These are phyloP conservation scores for Calonectria hongkongensis DNA, from an alignment of 2,329 filamentous ascomycete species.

Conservation along the genomic window DNA sequence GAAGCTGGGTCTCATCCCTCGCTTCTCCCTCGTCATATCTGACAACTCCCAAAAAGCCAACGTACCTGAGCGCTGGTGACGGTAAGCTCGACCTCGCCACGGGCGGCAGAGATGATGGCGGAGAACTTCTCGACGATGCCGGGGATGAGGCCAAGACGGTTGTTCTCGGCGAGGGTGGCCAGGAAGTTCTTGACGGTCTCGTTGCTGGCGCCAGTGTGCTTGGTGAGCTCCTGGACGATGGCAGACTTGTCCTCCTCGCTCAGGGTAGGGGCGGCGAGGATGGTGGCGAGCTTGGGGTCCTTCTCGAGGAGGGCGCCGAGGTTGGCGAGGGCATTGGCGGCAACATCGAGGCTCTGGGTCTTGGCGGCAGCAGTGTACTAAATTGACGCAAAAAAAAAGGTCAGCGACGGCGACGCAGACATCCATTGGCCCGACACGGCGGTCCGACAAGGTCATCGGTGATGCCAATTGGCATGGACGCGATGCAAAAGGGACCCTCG, in stretches of 20 bases:
- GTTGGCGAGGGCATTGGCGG: constrained; percentile 84
- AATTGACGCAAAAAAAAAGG: constrained; percentile 60
- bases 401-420: constrained; percentile 48
- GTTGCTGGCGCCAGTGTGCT: constrained; percentile 84
- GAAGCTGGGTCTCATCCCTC: constrained; percentile 3
- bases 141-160: constrained; percentile 89
- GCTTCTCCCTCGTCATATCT: constrained; percentile 34
- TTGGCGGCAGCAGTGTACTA: constrained; percentile 98
- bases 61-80: constrained; percentile 93
- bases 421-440: constrained; percentile 50
- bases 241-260: constrained; percentile 85
- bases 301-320: constrained; percentile 84
- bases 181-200: constrained; percentile 97
- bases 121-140: constrained; percentile 91
- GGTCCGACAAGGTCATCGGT: constrained; percentile 40
- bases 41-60: constrained; percentile 45
- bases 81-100: constrained; percentile 93
- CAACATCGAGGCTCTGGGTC: constrained; percentile 87
- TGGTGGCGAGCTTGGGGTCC: constrained; percentile 85
- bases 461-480: constrained; percentile 49
- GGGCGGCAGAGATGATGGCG: constrained; percentile 89
- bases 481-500: neutral
- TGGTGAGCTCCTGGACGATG: constrained; percentile 91
- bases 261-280: constrained; percentile 89
- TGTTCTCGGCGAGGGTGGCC: constrained; percentile 93